Base-by-base conservation (phyloP, 2,329 filamentous ascomycete species). In the Verticillium nonalfalfae region DNA sequence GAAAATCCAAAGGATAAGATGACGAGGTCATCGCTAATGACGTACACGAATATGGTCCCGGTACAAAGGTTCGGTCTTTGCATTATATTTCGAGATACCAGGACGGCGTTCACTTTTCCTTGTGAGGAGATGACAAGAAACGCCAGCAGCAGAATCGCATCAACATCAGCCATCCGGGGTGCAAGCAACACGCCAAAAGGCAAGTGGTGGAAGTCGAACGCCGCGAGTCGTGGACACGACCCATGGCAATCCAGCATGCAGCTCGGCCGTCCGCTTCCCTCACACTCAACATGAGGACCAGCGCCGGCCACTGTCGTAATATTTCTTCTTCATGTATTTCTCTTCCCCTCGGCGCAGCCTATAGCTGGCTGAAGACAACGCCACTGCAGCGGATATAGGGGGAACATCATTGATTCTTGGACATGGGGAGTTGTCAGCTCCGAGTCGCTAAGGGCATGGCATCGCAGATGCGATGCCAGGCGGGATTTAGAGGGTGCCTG, bases 41-140 rank as follows among this genome's bases (percentile, higher is more conserved):
- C 62, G 63, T 63, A 66, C 62, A 66, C 63, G 65, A 65, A 57
- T 57, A 64, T 60, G 61, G 60, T 50, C 59, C 58, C 39, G 59
- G 50, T 59, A 58, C 59, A 58, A 57, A 62, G 31, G 60, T 62
- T 50, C 45, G 52, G 59, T 62, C 58, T 62, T 62, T 65, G 63
- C 59, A 63, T 64, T 61, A 52, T 62, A 60, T 57, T 64, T 66
- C 59, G 62, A 67, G 66, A 67, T 67, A 67, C 66, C 66, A 66
- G 62, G 65, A 45, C 45, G 66, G 66, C 66, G 66, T 66, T 67
- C 65, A 59, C 26, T 35, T 56, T 56, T 33, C 31, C 33, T 56
- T 35, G 18, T 56, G 26, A 26, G 45, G n/a, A 50, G 18, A 50
- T 9, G n/a, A 50, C 45, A 50, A 26, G 45, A n/a, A 11, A 50